Percentiles rank a stretch among this genome's conserved stretches.
These are phyloP conservation scores for Cucumis sativus DNA, from an alignment of 306 rosid genomes.

Conservation along the genomic window DNA sequence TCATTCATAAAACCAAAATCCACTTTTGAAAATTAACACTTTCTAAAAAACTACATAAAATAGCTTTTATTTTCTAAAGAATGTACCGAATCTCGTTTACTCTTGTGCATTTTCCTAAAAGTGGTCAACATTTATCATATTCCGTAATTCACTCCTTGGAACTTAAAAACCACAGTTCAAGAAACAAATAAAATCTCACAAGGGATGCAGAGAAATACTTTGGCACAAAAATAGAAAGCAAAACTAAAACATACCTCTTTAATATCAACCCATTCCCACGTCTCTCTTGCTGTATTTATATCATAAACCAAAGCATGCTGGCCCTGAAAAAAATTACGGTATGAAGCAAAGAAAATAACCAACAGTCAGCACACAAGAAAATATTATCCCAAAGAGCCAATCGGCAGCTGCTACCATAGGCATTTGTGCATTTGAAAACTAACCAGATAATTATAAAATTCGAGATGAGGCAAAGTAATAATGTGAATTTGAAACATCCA, in stretches of 20 bases:
- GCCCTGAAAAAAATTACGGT: conserved; percentile 17
- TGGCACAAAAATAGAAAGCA: background rate
- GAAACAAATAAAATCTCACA: background rate
- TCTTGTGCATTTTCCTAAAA: background rate
- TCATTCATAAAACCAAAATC: too few species aligned
- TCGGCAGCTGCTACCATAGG: background rate
- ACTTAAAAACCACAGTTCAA: background rate
- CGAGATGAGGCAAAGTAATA: background rate
- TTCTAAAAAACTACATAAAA: background rate
- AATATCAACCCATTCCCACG: conserved; percentile 57
- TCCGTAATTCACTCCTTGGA: background rate
- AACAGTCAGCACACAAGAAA: background rate
- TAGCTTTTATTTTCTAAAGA: background rate
- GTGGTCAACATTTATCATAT: background rate
- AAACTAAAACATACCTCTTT: conserved; percentile 28
- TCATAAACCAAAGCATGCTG: conserved; percentile 49
- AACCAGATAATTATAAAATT: background rate
- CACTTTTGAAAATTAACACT: background rate
- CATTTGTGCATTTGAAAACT: background rate
- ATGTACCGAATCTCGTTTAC: background rate
- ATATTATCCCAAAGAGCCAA: background rate
- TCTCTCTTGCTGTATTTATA: conserved; percentile 32
- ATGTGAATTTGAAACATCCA: background rate
- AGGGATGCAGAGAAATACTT: background rate
- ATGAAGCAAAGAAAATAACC: background rate